Conservation (phyloP, 106 monocot genomes). For the Allium fistulosum region DNA sequence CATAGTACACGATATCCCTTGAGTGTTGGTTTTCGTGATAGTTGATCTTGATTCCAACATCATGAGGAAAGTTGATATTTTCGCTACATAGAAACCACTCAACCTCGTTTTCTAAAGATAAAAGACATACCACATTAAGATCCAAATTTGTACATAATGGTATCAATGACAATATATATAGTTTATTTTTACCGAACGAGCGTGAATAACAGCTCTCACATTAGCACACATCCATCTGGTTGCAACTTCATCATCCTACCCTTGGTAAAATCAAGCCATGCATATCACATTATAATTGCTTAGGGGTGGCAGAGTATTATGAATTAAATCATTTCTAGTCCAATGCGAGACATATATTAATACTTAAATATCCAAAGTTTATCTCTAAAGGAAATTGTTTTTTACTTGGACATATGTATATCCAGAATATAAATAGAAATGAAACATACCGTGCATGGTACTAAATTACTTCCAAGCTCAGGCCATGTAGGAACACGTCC, state of each 20-base stretch:
- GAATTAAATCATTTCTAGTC: background rate
- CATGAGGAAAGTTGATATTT: no score
- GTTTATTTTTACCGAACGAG: no score
- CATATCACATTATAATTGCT: background rate
- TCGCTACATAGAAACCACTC: no score
- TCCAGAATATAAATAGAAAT: background rate
- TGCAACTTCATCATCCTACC: background rate
- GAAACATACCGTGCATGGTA: slow-evolving; percentile 62
- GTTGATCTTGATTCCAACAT: no score
- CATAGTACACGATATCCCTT: no score
- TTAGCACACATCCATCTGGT: background rate
- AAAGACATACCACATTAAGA: no score
- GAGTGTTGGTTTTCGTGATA: no score
- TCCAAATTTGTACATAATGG: no score
- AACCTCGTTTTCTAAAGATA: no score
- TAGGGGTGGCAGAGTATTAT: background rate
- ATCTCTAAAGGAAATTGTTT: no score
- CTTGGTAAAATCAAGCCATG: background rate
- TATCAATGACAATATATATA: no score
- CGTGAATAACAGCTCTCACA: background rate
- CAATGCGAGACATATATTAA: background rate
- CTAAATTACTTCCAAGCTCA: slow-evolving; percentile 42
- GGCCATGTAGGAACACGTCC: slow-evolving; percentile 88
- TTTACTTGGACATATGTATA: background rate
- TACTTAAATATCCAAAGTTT: background rate